Conservation (phyloP, 2,329 filamentous ascomycete genomes). For the Exophiala sideris region DNA sequence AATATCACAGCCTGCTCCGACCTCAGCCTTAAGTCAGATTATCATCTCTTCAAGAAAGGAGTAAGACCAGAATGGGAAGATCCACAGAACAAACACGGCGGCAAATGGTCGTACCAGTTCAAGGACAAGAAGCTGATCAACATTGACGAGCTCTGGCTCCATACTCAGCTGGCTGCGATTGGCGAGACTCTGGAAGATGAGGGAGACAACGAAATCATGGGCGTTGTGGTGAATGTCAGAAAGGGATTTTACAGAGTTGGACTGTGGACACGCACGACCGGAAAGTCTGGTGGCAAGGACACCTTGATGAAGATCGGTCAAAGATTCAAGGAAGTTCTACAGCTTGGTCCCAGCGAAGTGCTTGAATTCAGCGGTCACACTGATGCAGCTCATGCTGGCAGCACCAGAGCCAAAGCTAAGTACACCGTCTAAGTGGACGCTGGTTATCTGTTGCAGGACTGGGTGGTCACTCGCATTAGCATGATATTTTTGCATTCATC, state of each 20-base stretch:
- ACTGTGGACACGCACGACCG: constrained; percentile 93
- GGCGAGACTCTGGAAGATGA: constrained; percentile 96
- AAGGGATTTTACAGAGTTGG: constrained; percentile 98
- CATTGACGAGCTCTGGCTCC: constrained; percentile 93
- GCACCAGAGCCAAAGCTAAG: constrained; percentile 94
- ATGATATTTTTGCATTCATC: constrained; percentile 2
- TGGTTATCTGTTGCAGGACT: background rate
- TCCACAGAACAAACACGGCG: constrained; percentile 95
- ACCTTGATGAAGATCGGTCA: constrained; percentile 79
- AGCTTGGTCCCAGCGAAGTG: constrained; percentile 69
- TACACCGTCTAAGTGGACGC: constrained; percentile 66
- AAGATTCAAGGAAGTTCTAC: constrained; percentile 88
- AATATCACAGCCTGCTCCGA: constrained; percentile 97
- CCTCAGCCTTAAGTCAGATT: constrained; percentile 95
- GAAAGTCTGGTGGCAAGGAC: constrained; percentile 84
- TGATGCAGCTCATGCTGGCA: constrained; percentile 87
- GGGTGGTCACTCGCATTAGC: background rate
- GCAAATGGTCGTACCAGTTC: constrained; percentile 98
- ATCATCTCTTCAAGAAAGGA: constrained; percentile 97
- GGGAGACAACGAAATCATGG: constrained; percentile 89
- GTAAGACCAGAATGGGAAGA: constrained; percentile 99
- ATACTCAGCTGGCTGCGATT: constrained; percentile 94
- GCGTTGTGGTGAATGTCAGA: constrained; percentile 96
- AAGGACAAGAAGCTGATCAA: constrained; percentile 90
- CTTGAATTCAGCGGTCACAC: constrained; percentile 97